Conservation (phyloP, 2,329 filamentous ascomycete genomes). For the Nemania sp. region DNA sequence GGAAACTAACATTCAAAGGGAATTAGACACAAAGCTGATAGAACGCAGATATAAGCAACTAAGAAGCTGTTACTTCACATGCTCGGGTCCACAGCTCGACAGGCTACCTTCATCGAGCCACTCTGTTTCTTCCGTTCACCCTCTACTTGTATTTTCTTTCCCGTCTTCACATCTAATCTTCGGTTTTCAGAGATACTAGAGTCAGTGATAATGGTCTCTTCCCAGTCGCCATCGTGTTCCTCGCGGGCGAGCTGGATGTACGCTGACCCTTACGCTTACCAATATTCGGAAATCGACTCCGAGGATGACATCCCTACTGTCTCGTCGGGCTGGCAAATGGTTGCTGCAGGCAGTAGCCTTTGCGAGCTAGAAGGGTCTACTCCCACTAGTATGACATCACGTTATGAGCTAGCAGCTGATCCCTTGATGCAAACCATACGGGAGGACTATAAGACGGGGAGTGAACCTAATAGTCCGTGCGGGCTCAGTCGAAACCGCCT, state of each 20-base stretch:
- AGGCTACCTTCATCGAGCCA: not conserved
- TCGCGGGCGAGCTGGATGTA: constrained; percentile 36
- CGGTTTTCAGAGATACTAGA: not conserved
- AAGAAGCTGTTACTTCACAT: not conserved
- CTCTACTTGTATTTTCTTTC: not conserved
- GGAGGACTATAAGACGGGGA: not conserved
- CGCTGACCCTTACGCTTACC: constrained; percentile 38
- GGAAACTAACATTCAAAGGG: not conserved
- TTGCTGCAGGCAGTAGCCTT: constrained; percentile 10
- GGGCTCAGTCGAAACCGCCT: constrained; percentile 18
- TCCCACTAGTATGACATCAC: not conserved
- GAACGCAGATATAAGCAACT: not conserved
- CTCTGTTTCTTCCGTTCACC: not conserved
- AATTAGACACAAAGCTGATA: not conserved
- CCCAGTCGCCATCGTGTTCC: not conserved
- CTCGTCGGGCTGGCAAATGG: not conserved
- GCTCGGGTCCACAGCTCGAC: not conserved
- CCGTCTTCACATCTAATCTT: constrained; percentile 2
- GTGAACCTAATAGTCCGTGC: constrained; percentile 6
- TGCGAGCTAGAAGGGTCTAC: constrained; percentile 16
- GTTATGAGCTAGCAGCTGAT: constrained; percentile 21
- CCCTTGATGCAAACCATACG: not conserved
- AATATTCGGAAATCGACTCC: constrained; percentile 28
- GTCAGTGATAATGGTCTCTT: constrained; percentile 17
- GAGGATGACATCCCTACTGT: not conserved